Evolutionary conservation across 1,284 basidiomycete genomes (phyloP).

Genomic region (Trichosporon ovoides): DNA sequence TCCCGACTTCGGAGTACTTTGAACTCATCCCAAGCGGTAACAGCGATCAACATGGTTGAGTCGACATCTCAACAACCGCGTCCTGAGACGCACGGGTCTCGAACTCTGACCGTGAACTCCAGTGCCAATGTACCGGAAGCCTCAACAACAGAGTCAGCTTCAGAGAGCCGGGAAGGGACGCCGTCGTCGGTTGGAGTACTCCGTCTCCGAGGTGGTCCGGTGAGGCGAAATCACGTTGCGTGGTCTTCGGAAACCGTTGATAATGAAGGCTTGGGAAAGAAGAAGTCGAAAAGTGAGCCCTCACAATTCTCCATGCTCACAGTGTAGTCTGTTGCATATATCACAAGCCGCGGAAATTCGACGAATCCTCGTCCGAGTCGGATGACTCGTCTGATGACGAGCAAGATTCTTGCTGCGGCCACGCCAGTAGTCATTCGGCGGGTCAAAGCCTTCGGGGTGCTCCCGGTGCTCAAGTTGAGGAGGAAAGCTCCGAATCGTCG

Average conservation of each 20-base stretch:
- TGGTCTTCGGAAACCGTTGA: slow-evolving; percentile 51
- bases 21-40: too few species aligned
- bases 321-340: slow-evolving; percentile 52
- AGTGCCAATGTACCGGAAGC: slow-evolving; percentile 18
- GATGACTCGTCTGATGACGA: slow-evolving; percentile 35
- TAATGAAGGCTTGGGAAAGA: slow-evolving; percentile 51
- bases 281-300: slow-evolving; percentile 52
- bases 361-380: slow-evolving; percentile 50
- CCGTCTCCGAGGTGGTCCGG: slow-evolving; percentile 42
- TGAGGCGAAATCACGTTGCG: slow-evolving; percentile 39
- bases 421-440: neutral
- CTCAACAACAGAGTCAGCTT: slow-evolving; percentile 10
- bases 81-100: slow-evolving; percentile 23
- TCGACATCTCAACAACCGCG: slow-evolving; percentile 32
- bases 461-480: neutral
- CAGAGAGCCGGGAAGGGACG: slow-evolving; percentile 11
- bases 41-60: slow-evolving; percentile 54
- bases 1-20: too few species aligned
- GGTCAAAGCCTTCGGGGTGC: neutral
- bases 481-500: slow-evolving; percentile 16
- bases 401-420: slow-evolving; percentile 6
- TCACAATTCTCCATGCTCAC: slow-evolving; percentile 4
- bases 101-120: slow-evolving; percentile 28
- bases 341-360: slow-evolving; percentile 50
- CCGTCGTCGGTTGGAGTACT: slow-evolving; percentile 33